phyloP scores from a whole-genome alignment of 108 stramenopile genomes.

The Thalassiosira profunda region DNA sequence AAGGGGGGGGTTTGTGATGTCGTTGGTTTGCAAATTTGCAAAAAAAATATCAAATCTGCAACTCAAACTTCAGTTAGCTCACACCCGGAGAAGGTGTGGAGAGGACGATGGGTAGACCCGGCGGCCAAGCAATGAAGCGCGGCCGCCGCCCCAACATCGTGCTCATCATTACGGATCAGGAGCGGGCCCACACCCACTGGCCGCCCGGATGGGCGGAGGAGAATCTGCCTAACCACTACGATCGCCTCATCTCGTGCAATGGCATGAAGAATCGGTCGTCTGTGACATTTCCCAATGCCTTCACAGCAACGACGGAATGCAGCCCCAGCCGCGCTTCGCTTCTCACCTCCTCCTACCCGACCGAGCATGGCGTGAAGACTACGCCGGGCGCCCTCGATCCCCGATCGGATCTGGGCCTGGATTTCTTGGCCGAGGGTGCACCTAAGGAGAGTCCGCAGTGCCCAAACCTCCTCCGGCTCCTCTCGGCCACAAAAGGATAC shows the following conservation, averaged over 20 bases:
- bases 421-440: neutral
- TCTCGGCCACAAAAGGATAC: constrained; percentile 40
- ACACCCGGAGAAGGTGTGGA: no score
- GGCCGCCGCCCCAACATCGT: constrained; percentile 50
- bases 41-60: no score
- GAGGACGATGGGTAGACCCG: no score
- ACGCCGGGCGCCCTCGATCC: constrained; percentile 35
- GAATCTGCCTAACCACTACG: constrained; percentile 25
- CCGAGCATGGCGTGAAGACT: constrained; percentile 36
- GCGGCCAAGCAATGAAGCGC: no score
- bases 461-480: constrained; percentile 27
- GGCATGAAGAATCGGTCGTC: constrained; percentile 47
- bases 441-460: neutral
- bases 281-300: constrained; percentile 25
- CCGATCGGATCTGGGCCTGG: constrained; percentile 7
- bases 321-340: constrained; percentile 36
- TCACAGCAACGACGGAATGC: constrained; percentile 42
- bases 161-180: constrained; percentile 69
- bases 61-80: no score
- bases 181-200: constrained; percentile 59
- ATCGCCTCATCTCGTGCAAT: constrained; percentile 52
- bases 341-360: constrained; percentile 41
- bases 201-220: constrained; percentile 38
- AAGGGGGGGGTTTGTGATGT: no score
- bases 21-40: no score